These are phyloP conservation scores for Hansenula lynferdii DNA, from an alignment of 1,139 yeast species.

Conservation along the genomic window DNA sequence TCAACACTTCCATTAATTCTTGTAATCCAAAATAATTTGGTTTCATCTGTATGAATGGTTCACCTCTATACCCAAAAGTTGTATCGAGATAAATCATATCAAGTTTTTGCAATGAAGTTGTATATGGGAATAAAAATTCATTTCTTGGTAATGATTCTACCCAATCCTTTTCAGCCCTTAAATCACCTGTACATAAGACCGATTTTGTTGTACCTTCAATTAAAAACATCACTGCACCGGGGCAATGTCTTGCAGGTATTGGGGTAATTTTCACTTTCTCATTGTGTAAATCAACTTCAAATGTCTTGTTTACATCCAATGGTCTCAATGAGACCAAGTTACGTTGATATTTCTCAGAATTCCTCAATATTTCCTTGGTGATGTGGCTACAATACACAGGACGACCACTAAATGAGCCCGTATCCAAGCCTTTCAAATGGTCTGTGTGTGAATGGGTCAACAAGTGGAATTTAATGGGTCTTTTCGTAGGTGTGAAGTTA, in stretches of 20 bases:
- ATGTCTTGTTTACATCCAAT: constrained; percentile 27
- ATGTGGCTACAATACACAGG: constrained; percentile 43
- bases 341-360: constrained; percentile 25
- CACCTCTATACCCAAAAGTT: constrained; percentile 47
- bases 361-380: constrained; percentile 35
- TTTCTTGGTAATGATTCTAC: constrained; percentile 33
- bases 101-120: constrained; percentile 30
- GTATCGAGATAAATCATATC: constrained; percentile 54
- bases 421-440: constrained; percentile 46
- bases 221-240: constrained; percentile 57
- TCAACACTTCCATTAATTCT: constrained; percentile 30
- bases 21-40: constrained; percentile 40
- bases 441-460: constrained; percentile 57
- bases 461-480: constrained; percentile 27
- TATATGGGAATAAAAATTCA: constrained; percentile 40
- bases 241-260: constrained; percentile 52
- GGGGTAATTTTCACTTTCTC: constrained; percentile 21
- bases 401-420: constrained; percentile 34
- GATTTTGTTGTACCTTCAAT: constrained; percentile 33
- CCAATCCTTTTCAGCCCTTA: constrained; percentile 58
- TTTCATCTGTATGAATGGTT: constrained; percentile 42
- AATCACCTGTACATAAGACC: constrained; percentile 53
- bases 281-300: constrained; percentile 14
- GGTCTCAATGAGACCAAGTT: constrained; percentile 24
- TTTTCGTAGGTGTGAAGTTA: constrained; percentile 29